Percentiles rank a stretch among this genome's conserved stretches.
These are phyloP conservation scores for Tetracladium marchalianum DNA, from an alignment of 495 filamentous ascomycete species.

Conservation along the genomic window DNA sequence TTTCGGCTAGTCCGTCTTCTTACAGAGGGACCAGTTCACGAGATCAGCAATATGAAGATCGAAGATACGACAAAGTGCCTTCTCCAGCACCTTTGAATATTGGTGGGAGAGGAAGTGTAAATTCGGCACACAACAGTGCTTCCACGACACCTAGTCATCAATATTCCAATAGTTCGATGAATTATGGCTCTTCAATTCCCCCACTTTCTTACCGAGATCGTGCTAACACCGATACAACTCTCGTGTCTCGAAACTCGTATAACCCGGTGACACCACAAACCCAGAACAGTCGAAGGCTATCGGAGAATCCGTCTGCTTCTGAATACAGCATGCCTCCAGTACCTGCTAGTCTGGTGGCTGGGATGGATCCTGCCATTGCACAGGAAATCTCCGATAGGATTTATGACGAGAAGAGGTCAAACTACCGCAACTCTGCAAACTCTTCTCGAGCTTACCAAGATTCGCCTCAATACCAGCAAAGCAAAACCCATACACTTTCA, in stretches of 20 bases:
- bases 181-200: conserved; percentile 8
- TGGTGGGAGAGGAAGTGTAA: conserved; percentile 26
- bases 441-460: conserved; percentile 11
- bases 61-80: conserved; percentile 28
- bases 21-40: conserved; percentile 8
- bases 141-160: conserved; percentile 8
- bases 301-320: neutral
- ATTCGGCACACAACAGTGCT: conserved; percentile 21
- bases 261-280: conserved; percentile 10
- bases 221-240: conserved; percentile 1
- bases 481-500: conserved; percentile 2
- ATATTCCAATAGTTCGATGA: conserved; percentile 10
- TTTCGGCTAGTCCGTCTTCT: conserved; percentile 2
- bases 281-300: conserved; percentile 5
- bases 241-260: conserved; percentile 15
- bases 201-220: conserved; percentile 12
- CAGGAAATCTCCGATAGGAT: conserved; percentile 46
- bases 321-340: conserved; percentile 30
- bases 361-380: conserved; percentile 49
- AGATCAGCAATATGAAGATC: conserved; percentile 28
- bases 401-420: conserved; percentile 32
- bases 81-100: conserved; percentile 40
- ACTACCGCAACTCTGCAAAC: conserved; percentile 4
- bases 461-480: conserved; percentile 14
- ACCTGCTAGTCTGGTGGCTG: conserved; percentile 60